A percentile compares a stretch with the other conserved stretches of the same genome.
Evolutionary conservation across 306 rosid genomes (phyloP).

Genomic region (Begonia loranthoides): DNA sequence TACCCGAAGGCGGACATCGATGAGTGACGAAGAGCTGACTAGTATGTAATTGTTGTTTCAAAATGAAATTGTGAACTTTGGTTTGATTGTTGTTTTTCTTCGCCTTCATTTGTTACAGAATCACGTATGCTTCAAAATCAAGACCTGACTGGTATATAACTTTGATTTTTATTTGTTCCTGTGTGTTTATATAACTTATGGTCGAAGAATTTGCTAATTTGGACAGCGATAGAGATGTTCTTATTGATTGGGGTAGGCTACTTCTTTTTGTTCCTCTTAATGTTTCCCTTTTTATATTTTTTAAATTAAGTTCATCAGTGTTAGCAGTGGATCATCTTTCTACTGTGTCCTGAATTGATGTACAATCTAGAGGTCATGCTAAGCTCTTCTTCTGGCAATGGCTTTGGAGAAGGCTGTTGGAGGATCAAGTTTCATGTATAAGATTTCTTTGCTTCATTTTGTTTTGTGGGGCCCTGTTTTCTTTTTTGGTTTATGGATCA

Average conservation of each 20-base stretch:
- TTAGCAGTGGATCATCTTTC: too few species aligned
- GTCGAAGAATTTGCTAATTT: conserved; percentile 22
- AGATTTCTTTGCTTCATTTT: conserved; percentile 33
- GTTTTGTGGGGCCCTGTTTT: conserved; percentile 56
- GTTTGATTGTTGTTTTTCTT: conserved; percentile 14
- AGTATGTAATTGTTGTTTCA: too few species aligned
- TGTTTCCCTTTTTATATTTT: too few species aligned
- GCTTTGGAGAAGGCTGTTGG: conserved; percentile 7
- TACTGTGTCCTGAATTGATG: too few species aligned
- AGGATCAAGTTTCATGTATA: conserved; percentile 3
- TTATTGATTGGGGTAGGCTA: conserved; percentile 4
- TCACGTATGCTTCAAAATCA: conserved; percentile 16
- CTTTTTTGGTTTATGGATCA: conserved; percentile 66
- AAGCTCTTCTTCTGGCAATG: conserved; percentile 9
- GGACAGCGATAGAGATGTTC: neutral
- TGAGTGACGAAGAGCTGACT: too few species aligned
- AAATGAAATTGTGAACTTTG: conserved; percentile 3
- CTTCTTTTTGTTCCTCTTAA: neutral
- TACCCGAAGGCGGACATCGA: too few species aligned
- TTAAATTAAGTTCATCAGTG: too few species aligned
- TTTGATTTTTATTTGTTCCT: conserved; percentile 6
- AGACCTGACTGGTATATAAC: conserved; percentile 1
- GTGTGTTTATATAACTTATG: conserved; percentile 8
- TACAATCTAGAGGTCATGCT: too few species aligned
- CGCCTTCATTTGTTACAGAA: conserved; percentile 25